phyloP scores from a whole-genome alignment of 768 basidiomycete species.

The Boletus barrowsii region DNA sequence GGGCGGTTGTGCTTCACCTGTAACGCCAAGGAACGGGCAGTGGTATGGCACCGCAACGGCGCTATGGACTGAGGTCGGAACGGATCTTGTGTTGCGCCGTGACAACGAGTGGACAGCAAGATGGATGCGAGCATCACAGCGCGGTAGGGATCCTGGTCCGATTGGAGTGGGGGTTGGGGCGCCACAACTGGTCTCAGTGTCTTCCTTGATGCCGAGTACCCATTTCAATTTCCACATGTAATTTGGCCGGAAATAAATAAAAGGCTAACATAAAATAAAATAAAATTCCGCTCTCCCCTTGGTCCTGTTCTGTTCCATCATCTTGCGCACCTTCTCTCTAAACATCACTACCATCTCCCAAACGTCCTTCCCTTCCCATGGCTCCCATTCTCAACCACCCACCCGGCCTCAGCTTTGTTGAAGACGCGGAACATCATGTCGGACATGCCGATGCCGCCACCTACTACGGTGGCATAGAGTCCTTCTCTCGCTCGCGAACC shows the following conservation, averaged over 20 bases:
- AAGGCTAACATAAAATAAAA: conserved; percentile 13
- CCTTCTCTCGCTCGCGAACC: conserved; percentile 78
- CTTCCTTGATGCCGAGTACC: background rate
- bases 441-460: conserved; percentile 68
- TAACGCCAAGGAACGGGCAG: background rate
- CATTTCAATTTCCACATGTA: conserved; percentile 17
- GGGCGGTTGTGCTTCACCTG: background rate
- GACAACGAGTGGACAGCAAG: background rate
- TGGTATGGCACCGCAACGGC: background rate
- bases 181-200: too few relatives aligned
- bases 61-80: background rate
- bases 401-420: conserved; percentile 60
- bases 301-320: conserved; percentile 8
- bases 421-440: conserved; percentile 48
- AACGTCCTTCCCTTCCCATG: conserved; percentile 37
- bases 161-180: too few relatives aligned
- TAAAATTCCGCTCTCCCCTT: conserved; percentile 10
- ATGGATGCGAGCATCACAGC: too few relatives aligned
- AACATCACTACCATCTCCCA: too few relatives aligned
- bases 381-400: conserved; percentile 66
- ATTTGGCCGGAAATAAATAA: conserved; percentile 14
- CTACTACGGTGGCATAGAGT: conserved; percentile 81
- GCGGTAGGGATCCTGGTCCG: too few relatives aligned
- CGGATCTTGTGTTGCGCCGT: conserved; percentile 4
- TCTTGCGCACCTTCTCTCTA: too few relatives aligned